These are phyloP conservation scores for Aspergillus awamori DNA, from an alignment of 2,329 filamentous ascomycete genomes.

Conservation along the genomic window DNA sequence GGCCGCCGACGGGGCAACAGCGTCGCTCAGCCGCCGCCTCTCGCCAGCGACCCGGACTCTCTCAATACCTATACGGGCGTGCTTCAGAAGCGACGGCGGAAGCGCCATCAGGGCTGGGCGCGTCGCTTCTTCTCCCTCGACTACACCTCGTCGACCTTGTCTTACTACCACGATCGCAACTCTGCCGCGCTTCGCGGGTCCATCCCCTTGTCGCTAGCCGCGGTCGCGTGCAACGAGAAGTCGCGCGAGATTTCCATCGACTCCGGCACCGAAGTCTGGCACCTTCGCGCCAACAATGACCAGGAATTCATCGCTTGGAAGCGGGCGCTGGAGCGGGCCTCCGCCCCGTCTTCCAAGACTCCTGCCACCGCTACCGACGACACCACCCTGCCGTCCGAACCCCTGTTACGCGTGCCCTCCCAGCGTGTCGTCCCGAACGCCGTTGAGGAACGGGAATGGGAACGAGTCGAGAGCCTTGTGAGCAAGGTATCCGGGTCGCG, in stretches of 20 bases:
- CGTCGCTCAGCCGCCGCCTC: conserved; percentile 28
- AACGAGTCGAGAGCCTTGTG: conserved; percentile 79
- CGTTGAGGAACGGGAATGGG: conserved; percentile 81
- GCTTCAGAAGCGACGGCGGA: conserved; percentile 85
- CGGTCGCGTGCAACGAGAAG: conserved; percentile 85
- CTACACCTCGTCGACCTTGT: conserved; percentile 89
- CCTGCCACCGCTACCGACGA: conserved; percentile 23
- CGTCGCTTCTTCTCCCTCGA: conserved; percentile 94
- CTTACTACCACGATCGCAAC: conserved; percentile 93
- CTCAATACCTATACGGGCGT: conserved; percentile 76
- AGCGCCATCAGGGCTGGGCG: conserved; percentile 91
- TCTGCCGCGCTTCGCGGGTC: conserved; percentile 90
- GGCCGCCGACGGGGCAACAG: conserved; percentile 35
- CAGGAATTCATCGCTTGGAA: conserved; percentile 90
- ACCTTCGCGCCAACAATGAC: conserved; percentile 78
- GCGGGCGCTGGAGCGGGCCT: conserved; percentile 79
- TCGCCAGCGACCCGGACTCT: conserved; percentile 28
- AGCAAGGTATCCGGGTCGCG: conserved; percentile 83
- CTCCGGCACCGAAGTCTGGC: conserved; percentile 96
- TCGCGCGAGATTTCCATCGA: conserved; percentile 93
- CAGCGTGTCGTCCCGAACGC: conserved; percentile 34
- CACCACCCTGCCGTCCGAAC: conserved; percentile 32
- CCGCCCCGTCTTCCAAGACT: conserved; percentile 74
- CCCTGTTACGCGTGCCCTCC: conserved; percentile 37
- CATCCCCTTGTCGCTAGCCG: conserved; percentile 87